Evolutionary conservation across 371 early-diverging fungal genomes (phyloP), one percentile per base, ranked within the genome.

Genomic region (Mucor racemosus): DNA sequence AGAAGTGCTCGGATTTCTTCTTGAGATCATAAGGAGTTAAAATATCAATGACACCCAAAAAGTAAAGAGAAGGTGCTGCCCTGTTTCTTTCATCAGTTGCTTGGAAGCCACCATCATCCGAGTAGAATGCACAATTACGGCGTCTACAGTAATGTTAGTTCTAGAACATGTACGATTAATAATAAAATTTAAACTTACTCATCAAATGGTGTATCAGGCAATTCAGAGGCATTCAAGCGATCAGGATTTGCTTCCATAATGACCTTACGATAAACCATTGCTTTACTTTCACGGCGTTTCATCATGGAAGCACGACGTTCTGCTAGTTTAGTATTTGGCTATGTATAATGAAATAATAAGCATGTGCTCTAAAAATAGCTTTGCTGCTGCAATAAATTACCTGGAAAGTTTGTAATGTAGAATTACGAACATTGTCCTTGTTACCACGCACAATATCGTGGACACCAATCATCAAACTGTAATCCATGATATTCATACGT

Each of bases 11-110:
- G 31, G 92, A 68, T 73, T 92, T 90, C 83, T 99, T 99, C 67
- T 84, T 81, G 50, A 87, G n/a, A n/a, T n/a, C n/a, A n/a, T n/a
- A n/a, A n/a, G n/a, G n/a, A n/a, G n/a, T n/a, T n/a, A n/a, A n/a
- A 50, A 98, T 97, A 74, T 99, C 99, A 64, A 99, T 99, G 68
- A 98, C 91, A 26, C 98, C 98, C 63, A 98, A 76, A 68, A 92
- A 97, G 79, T 98, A 98, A 7, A 97, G 83, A 54, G 89, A 82
- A 56, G 87, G 77, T 7, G 85, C 74, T 13, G 89, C 84, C 41
- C 79, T 73, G 70, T 95, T 88, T 54, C 75, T 46, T 57, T 86
- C 88, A 71, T 94, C 92, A 2, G 96, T 92, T 13, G 95, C 87
- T 48, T 85, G 83, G 65, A 94, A 90, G 0, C 99, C 98, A 60